Evolutionary conservation across 2,329 filamentous ascomycete genomes (phyloP).

Genomic region (Aureobasidium sp.): DNA sequence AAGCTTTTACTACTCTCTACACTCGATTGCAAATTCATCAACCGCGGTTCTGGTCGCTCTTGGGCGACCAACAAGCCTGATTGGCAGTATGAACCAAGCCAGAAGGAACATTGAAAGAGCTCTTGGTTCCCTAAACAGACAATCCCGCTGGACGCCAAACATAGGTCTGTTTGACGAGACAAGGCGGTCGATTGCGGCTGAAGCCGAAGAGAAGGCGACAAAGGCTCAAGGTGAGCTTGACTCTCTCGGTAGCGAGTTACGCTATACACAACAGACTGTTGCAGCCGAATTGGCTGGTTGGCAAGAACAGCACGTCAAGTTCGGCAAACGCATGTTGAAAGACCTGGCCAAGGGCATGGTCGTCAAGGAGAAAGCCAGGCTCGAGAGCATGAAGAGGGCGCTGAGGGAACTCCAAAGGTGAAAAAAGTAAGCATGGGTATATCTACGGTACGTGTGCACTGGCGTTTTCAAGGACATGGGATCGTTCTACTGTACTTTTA

Average conservation of each 20-base stretch:
- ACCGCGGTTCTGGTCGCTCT: conserved; percentile 72
- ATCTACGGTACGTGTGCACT: not conserved
- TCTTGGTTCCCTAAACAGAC: conserved; percentile 62
- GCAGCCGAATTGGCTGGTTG: conserved; percentile 86
- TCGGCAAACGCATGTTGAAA: conserved; percentile 64
- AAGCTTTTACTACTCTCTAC: conserved; percentile 64
- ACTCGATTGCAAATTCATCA: conserved; percentile 75
- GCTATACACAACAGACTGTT: conserved; percentile 89
- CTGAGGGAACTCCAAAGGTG: conserved; percentile 46
- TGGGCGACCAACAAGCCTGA: conserved; percentile 67
- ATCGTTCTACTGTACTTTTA: conserved; percentile 1
- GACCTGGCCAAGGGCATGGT: conserved; percentile 72
- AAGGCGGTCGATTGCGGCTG: conserved; percentile 68
- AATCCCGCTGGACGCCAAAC: conserved; percentile 66
- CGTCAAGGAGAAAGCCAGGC: conserved; percentile 65
- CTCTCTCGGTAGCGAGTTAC: conserved; percentile 67
- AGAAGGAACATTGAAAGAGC: conserved; percentile 71
- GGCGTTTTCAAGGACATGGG: not conserved
- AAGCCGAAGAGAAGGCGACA: conserved; percentile 71
- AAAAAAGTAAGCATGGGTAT: not conserved
- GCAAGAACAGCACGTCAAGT: conserved; percentile 78
- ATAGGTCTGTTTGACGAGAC: conserved; percentile 70
- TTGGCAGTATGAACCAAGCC: conserved; percentile 63
- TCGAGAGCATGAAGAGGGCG: conserved; percentile 74
- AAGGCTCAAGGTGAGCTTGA: conserved; percentile 62